Percentiles rank a stretch among this genome's conserved stretches.
phyloP scores from a whole-genome alignment of 1,284 basidiomycete species.

The Moniliophthora roreri region DNA sequence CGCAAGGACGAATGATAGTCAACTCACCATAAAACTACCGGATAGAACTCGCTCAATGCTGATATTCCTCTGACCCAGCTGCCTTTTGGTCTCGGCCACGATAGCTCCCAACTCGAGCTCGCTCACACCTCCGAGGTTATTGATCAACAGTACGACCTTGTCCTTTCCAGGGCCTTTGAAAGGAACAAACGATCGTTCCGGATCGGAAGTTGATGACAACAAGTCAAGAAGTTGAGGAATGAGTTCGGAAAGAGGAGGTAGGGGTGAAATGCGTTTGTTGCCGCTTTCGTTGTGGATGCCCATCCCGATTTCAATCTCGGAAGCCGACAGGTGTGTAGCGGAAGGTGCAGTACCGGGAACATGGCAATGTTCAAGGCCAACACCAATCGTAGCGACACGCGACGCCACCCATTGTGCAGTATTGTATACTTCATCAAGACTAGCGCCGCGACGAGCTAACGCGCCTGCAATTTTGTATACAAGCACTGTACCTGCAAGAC shows the following conservation, averaged over 20 bases:
- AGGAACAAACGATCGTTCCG: conserved; percentile 83
- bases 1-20: background rate
- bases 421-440: conserved; percentile 73
- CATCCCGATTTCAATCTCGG: conserved; percentile 86
- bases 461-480: conserved; percentile 94
- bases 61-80: conserved; percentile 57
- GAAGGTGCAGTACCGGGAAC: conserved; percentile 78
- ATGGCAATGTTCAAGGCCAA: conserved; percentile 91
- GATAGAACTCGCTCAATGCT: conserved; percentile 64
- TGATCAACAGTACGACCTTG: conserved; percentile 67
- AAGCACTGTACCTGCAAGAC: conserved; percentile 86
- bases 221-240: conserved; percentile 72
- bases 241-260: conserved; percentile 70
- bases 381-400: conserved; percentile 80
- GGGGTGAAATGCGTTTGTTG: conserved; percentile 66
- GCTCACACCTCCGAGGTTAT: conserved; percentile 84
- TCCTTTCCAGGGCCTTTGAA: conserved; percentile 71
- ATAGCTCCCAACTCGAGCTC: conserved; percentile 84
- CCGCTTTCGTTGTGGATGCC: conserved; percentile 95
- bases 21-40: conserved; percentile 81
- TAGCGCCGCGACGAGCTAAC: conserved; percentile 69
- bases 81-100: conserved; percentile 57
- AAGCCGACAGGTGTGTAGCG: conserved; percentile 55
- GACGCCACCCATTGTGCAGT: conserved; percentile 70
- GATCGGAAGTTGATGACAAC: conserved; percentile 73